Percentiles rank a stretch among this genome's conserved stretches.
These are phyloP conservation scores for Sideroxylon spinosum DNA, from an alignment of 179 eudicot species.

Conservation along the genomic window DNA sequence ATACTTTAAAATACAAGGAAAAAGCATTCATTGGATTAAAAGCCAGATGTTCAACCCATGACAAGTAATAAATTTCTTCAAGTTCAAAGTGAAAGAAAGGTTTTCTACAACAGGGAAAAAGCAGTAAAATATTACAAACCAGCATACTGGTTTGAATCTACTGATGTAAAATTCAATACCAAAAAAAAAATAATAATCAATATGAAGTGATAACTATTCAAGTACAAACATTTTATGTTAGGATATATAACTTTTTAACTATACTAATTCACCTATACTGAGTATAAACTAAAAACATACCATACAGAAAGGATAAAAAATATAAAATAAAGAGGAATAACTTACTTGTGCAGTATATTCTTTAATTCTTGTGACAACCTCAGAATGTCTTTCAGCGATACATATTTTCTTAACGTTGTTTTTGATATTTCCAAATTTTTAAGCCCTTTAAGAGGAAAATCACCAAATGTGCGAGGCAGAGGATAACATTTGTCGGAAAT, in stretches of 20 bases:
- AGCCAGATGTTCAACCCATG: no score
- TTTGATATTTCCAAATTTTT: conserved; percentile 35
- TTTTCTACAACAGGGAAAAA: background rate
- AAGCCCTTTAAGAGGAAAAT: conserved; percentile 30
- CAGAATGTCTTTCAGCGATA: conserved; percentile 45
- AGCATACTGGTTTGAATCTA: background rate
- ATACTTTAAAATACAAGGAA: background rate
- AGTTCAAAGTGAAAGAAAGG: no score
- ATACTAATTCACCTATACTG: background rate
- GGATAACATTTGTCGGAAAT: conserved; percentile 31
- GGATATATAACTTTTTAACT: background rate
- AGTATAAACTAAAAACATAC: background rate
- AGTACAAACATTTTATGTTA: background rate
- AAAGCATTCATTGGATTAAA: background rate
- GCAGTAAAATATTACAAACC: background rate
- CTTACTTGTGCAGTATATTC: conserved; percentile 59
- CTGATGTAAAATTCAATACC: background rate
- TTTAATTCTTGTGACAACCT: conserved; percentile 39
- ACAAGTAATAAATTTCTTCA: no score
- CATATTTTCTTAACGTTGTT: conserved; percentile 25
- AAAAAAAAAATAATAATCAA: background rate
- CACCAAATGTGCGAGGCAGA: conserved; percentile 14
- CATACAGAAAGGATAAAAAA: background rate
- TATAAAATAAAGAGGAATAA: conserved; percentile 7
- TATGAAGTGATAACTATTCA: background rate